Base-by-base conservation (phyloP, 2,329 filamentous ascomycete species). In the Trichoderma sp. region DNA sequence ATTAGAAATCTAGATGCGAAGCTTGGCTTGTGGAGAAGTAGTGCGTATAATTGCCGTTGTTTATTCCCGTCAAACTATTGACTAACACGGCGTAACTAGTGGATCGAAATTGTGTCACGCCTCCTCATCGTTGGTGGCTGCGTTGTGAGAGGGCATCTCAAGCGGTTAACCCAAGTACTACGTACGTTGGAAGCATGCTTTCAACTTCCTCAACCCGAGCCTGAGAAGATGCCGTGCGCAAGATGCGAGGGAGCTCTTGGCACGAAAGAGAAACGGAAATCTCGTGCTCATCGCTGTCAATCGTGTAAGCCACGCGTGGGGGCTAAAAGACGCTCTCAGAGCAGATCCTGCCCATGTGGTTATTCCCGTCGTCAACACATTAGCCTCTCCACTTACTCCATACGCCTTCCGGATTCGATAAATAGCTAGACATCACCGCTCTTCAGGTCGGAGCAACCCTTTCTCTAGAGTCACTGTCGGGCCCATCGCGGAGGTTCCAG, bases 41-140 rank as follows among this genome's bases (percentile, higher is more conserved):
- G 10, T 13, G 18, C 39, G 24, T 24, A 52, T 26, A 30, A 54
- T 68, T 39, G 26, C 65, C 65, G 58, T 28, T 18, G 56, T 30
- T 68, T 68, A 68, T 68, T 68, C 56, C 65, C 65, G 65, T 16
- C 30, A 54, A 54, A 30, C 63, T 28, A 68, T 52, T 49, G 65
- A 60, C 43, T 68, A 43, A 56, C 28, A 52, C 13, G 24, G 51
- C 51, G 18, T 10, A 34, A n/a, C 24, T 30, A 39, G 65, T 60
- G 46, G 56, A 30, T 66, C 37, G 52, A n/a, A 28, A 18, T 18
- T 24, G 21, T 30, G 34, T 43, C 52, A 46, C 55, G 55, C 55
- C 34, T 34, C 55, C 34, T 32, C 54, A 10, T 5, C 13, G n/a
- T 58, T 58, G 55, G 55, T 24, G n/a, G 32, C 28, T 32, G 52